Percentiles rank a stretch among this genome's conserved stretches.
Evolutionary conservation across 805 yeast genomes (phyloP).

Genomic region (Hyphopichia homilentoma): DNA sequence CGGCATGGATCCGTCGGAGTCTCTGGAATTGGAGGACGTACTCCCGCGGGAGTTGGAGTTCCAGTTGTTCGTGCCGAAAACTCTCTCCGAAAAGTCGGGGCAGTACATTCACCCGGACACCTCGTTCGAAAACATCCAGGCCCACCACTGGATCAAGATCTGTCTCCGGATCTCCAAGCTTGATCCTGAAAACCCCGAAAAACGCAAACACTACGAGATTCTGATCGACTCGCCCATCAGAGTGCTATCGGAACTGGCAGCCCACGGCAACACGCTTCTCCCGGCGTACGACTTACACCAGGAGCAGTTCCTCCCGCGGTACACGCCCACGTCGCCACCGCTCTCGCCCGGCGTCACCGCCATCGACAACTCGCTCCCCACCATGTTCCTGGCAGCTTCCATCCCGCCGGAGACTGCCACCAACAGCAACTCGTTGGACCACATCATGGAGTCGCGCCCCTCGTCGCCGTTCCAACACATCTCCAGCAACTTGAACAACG

Average conservation of each 20-base stretch:
- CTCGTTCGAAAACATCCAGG: constrained; percentile 69
- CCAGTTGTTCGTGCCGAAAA: constrained; percentile 79
- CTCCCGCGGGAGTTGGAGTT: constrained; percentile 79
- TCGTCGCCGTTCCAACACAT: constrained; percentile 23
- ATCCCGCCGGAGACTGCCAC: too few species aligned
- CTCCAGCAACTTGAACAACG: constrained; percentile 19
- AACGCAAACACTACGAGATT: constrained; percentile 89
- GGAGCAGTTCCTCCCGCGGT: constrained; percentile 16
- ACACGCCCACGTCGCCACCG: constrained; percentile 40
- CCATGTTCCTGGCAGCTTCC: constrained; percentile 4
- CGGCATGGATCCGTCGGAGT: constrained; percentile 17
- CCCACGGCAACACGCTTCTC: constrained; percentile 72
- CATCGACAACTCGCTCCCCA: constrained; percentile 25
- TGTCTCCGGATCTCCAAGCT: constrained; percentile 72
- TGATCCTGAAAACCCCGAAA: constrained; percentile 50
- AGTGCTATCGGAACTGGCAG: constrained; percentile 69
- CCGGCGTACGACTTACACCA: constrained; percentile 58
- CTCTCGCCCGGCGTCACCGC: constrained; percentile 54
- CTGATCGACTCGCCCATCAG: constrained; percentile 94
- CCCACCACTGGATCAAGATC: constrained; percentile 94
- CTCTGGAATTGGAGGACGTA: constrained; percentile 49
- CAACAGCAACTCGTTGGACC: constrained; percentile 14
- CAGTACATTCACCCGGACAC: constrained; percentile 77
- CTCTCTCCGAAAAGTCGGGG: constrained; percentile 49
- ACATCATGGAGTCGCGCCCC: constrained; percentile 11